Base-by-base conservation (phyloP, 2,329 filamentous ascomycete species). In the Venturia pyrina region DNA sequence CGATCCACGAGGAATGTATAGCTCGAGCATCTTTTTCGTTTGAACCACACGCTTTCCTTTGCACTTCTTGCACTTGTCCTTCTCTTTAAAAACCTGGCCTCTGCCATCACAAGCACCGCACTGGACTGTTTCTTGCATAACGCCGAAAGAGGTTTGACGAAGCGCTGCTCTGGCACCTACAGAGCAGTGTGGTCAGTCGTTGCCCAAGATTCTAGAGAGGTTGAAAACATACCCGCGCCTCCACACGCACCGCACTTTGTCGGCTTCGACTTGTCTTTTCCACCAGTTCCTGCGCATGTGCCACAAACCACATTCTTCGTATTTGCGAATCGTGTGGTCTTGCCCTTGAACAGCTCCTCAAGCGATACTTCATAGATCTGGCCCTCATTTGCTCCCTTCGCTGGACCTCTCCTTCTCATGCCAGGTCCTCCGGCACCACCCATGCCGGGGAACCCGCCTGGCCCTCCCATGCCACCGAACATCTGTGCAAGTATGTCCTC, bases 11-110 rank as follows among this genome's bases (percentile, higher is more conserved):
- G 93, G 92, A 67, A 99, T 96, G 79, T 98, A 98, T 64, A 99
- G 88, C 79, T 99, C 95, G 68, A 99, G 82, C 3, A 93, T 90
- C 80, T 98, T 99, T 78, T 90, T 95, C 78, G 95, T 90, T 72
- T 92, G 89, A 57, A 87, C 86, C 17, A 91, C 92, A 68, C 91
- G 86, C 77, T 90, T 90, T 73, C 95, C 95, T 80, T 98, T 98
- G 86, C 95, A 99, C 82, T 95, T 97, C 83, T 96, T 96, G 83
- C 95, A 99, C 75, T 91, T 91, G 74, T 99, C 95, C 82, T 98
- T 98, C 74, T 96, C 91, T 77, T 93, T 93, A 80, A 87, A 96
- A 73, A 93, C 87, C 73, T 88, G 87, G 6, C 95, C 95, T n/a
- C 87, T 85, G 43, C 93, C 93, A 67, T 87, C 83, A 78, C 95